Conservation (phyloP, 1,284 basidiomycete species). For the Schizophyllum commune region DNA sequence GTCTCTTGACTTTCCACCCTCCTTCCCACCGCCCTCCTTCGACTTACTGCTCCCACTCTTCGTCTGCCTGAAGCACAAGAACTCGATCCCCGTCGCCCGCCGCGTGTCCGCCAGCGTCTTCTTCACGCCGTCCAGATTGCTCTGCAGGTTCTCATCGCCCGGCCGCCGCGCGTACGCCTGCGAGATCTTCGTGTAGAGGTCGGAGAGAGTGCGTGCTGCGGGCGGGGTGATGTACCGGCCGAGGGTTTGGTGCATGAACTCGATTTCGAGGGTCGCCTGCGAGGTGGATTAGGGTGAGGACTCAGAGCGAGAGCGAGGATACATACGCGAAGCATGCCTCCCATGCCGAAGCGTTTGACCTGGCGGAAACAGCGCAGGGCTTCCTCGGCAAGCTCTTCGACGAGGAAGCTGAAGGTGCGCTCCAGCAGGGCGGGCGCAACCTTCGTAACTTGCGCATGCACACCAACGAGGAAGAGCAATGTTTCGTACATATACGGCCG, state of each 20-base stretch:
- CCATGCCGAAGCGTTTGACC: constrained; percentile 90
- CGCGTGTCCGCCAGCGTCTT: constrained; percentile 82
- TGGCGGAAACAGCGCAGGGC: constrained; percentile 81
- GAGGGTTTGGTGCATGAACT: constrained; percentile 96
- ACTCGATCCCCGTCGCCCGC: constrained; percentile 89
- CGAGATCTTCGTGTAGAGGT: constrained; percentile 92
- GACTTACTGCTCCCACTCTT: constrained; percentile 26
- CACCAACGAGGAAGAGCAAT: constrained; percentile 82
- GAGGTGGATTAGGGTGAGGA: neutral
- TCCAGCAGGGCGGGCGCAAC: constrained; percentile 76
- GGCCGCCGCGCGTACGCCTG: constrained; percentile 79
- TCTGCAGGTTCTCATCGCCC: constrained; percentile 76
- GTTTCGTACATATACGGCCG: constrained; percentile 91
- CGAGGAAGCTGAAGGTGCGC: constrained; percentile 75
- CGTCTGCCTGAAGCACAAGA: constrained; percentile 79
- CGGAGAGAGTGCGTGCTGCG: constrained; percentile 78
- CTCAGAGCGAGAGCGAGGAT: constrained; percentile 1
- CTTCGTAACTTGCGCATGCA: constrained; percentile 86
- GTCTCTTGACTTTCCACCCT: neutral
- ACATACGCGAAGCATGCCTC: constrained; percentile 92
- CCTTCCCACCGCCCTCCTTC: constrained; percentile 7
- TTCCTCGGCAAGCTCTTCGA: constrained; percentile 78
- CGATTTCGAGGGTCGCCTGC: constrained; percentile 96
- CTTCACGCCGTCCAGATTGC: constrained; percentile 88
- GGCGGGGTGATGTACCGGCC: constrained; percentile 77